Evolutionary conservation across 2,329 filamentous ascomycete species (phyloP), one percentile per base, ranked within the genome.

Genomic region (Didymosphaeria variabile): DNA sequence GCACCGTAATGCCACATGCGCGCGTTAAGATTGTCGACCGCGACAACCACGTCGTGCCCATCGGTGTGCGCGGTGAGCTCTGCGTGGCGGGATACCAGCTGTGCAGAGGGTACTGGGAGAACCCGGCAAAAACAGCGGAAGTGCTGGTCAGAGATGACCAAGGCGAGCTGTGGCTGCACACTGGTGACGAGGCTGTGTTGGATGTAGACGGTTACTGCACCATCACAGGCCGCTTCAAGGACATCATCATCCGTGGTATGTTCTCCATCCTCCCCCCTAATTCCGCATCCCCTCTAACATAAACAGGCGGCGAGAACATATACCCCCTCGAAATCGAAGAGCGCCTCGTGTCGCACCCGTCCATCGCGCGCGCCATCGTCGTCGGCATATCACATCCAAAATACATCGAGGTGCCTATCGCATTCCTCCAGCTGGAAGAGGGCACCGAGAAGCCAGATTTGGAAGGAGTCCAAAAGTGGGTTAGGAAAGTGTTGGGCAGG

Each of bases 71-170:
- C 9, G 91, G 91, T 19, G 91, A 94, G 80, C 84, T 94, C 23
- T 93, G 90, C 74, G 91, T 93, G 46, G 86, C 89, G 0, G 92
- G 91, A 0, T 94, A 93, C 75, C 90, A 92, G 76, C 81, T 94
- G 12, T 91, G 90, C 73, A 84, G 81, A 47, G 85, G 85, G 23
- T 87, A 87, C 71, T 85, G 84, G 81, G 79, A 91, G 71, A 93
- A 93, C 77, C 85, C 86, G 45, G 87, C 88, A 71, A 94, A 92
- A 82, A 94, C 91, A 1, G 86, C 84, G 0, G 91, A 94, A 70
- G 85, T 91, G 64, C 85, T 92, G 36, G 82, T 89, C 7, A 87
- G 89, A 59, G 90, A 92, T 60, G 85, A 87, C 36, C 79, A 87
- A 9, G 90, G 78, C 1, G 76, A 79, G 59, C 17, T 78, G 13